Percentiles rank a stretch among this genome's conserved stretches.
phyloP scores from a whole-genome alignment of 257 asterid genomes.

The Nicotiana noctiflora region DNA sequence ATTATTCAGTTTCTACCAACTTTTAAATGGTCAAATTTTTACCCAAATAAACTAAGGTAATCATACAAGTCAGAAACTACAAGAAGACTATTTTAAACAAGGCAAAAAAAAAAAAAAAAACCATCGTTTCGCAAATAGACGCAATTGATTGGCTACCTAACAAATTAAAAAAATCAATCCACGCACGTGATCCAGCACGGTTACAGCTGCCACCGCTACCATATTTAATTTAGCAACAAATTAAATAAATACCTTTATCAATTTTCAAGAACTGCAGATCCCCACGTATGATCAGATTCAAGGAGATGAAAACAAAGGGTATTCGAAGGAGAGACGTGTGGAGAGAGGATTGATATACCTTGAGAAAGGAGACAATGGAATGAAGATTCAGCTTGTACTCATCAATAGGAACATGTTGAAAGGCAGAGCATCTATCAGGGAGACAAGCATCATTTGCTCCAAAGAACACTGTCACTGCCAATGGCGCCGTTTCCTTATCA shows the following conservation, averaged over 20 bases:
- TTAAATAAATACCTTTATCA: background rate
- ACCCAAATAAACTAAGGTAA: background rate
- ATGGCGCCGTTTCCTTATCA: slow-evolving; percentile 31
- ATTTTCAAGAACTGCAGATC: background rate
- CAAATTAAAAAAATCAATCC: background rate
- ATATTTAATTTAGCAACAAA: background rate
- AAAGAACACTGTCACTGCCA: slow-evolving; percentile 78
- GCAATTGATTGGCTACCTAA: background rate
- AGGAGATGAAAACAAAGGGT: background rate
- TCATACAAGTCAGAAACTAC: background rate
- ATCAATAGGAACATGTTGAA: slow-evolving; percentile 76
- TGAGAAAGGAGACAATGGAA: slow-evolving; percentile 58
- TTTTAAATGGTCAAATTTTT: background rate
- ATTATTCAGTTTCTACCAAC: too few species aligned
- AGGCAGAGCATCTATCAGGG: slow-evolving; percentile 47
- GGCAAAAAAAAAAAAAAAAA: too few species aligned
- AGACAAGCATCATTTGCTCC: slow-evolving; percentile 91
- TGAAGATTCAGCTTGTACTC: slow-evolving; percentile 63
- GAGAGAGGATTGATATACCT: slow-evolving; percentile 37
- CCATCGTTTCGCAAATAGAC: background rate
- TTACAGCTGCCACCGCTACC: background rate
- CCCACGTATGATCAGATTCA: background rate
- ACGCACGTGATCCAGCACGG: background rate
- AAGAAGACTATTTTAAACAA: background rate
- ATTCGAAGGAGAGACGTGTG: background rate